Base-by-base conservation (phyloP, 305 asterid genomes). In the Petunia hybrid region DNA sequence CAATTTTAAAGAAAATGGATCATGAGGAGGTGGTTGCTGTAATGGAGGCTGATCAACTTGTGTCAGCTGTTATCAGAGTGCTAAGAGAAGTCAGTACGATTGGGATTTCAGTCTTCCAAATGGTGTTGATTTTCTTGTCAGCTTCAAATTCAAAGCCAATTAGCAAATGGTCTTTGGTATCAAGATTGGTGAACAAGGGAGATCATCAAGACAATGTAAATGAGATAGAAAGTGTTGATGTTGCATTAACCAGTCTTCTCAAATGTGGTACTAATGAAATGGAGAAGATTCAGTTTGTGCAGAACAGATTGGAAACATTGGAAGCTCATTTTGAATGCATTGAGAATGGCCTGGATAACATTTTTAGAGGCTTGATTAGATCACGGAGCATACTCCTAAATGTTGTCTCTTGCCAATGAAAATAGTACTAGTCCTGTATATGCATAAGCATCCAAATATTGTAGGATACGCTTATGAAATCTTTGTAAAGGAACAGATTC, bases 291-390 rank as follows among this genome's bases (percentile, higher is more conserved):
- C 86, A 84, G 8, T 48, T 12, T 63, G 87, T 71, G 4, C 86
- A 78, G 10, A 82, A 22, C 16, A 80, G 51, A 63, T 39, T 85
- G 84, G 85, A 83, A 81, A 61, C 0, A 4, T 38, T 85, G 40
- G 90, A 81, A 39, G 56, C 73, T 79, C 6, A 46, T n/a, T 62
- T 83, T 76, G 84, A 70, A 69, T 78, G 56, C 39, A 42, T 85
- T 62, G 90, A 85, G 83, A 70, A 69, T 75, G 84, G 70, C 12
- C 53, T 85, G 56, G 90, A 87, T 78, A 79, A 79, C 38, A 68
- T 83, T 55, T 87, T 87, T 80, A 87, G 86, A 68, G 81, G 84
- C 73, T 43, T 87, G 80, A 85, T 85, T 8, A 85, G 82, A 83
- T 78, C 87, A 83, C 81, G 90, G 14, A 82, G 88, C 60, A 81